Conservation (phyloP, 1,139 yeast genomes). For the Kodamaea arcana region DNA sequence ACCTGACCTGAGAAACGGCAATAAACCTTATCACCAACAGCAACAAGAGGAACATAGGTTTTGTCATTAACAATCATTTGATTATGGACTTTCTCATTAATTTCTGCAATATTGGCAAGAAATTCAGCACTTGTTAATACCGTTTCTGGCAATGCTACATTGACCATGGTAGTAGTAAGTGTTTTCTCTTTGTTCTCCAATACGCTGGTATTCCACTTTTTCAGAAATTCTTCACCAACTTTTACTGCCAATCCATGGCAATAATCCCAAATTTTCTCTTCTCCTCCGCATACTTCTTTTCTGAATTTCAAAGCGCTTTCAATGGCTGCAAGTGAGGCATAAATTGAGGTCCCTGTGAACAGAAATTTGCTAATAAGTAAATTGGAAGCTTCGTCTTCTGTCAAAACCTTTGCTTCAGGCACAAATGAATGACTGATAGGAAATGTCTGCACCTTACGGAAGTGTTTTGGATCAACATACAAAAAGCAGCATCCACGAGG, state of each 20-base stretch:
- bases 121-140: conserved; percentile 10
- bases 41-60: conserved; percentile 44
- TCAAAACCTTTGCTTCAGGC: conserved; percentile 16
- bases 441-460: conserved; percentile 48
- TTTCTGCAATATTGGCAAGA: conserved; percentile 7
- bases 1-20: conserved; percentile 59
- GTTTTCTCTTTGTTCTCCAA: conserved; percentile 27
- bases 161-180: conserved; percentile 43
- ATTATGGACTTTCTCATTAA: conserved; percentile 2
- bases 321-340: conserved; percentile 24
- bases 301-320: conserved; percentile 49
- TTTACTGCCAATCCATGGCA: conserved; percentile 40
- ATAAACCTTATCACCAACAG: conserved; percentile 40
- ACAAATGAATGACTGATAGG: conserved; percentile 53
- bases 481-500: conserved; percentile 60
- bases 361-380: conserved; percentile 36
- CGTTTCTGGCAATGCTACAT: conserved; percentile 39
- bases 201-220: conserved; percentile 35
- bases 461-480: conserved; percentile 54
- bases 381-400: conserved; percentile 19
- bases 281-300: conserved; percentile 58
- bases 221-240: conserved; percentile 35
- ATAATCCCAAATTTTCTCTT: conserved; percentile 46
- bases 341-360: conserved; percentile 34
- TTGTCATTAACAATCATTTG: conserved; percentile 13